phyloP scores from a whole-genome alignment of 31 red algal genomes.

The Pterothamnion heteromorphum region DNA sequence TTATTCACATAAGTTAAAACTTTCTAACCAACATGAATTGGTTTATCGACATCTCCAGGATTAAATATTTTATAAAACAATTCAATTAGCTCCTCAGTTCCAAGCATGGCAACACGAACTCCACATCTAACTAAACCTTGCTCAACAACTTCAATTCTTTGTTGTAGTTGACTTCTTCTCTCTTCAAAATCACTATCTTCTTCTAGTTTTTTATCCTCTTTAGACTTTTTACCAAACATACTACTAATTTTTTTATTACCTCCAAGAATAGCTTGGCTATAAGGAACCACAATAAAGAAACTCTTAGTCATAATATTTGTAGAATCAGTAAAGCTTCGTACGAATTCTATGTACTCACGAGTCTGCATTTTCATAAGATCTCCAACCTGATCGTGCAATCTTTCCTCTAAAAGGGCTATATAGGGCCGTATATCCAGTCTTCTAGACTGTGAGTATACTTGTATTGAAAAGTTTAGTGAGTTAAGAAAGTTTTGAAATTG shows the following conservation, averaged over 20 bases:
- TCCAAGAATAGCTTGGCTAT: background rate
- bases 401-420: background rate
- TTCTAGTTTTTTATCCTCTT: conserved; percentile 1
- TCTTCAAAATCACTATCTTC: background rate
- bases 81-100: background rate
- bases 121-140: background rate
- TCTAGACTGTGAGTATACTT: background rate
- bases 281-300: background rate
- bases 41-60: background rate
- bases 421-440: background rate
- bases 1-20: no score
- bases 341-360: background rate
- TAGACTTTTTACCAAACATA: background rate
- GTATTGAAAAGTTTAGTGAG: background rate
- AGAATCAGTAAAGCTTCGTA: conserved; percentile 2
- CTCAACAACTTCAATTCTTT: background rate
- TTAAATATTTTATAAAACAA: background rate
- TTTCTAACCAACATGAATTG: background rate
- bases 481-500: conserved; percentile 11
- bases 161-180: background rate
- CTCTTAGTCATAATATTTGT: background rate
- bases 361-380: conserved; percentile 8
- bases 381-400: background rate
- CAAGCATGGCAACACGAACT: background rate
- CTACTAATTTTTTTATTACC: background rate